Evolutionary conservation across 106 monocot species (phyloP).

Genomic region (Cymbidium sinense): DNA sequence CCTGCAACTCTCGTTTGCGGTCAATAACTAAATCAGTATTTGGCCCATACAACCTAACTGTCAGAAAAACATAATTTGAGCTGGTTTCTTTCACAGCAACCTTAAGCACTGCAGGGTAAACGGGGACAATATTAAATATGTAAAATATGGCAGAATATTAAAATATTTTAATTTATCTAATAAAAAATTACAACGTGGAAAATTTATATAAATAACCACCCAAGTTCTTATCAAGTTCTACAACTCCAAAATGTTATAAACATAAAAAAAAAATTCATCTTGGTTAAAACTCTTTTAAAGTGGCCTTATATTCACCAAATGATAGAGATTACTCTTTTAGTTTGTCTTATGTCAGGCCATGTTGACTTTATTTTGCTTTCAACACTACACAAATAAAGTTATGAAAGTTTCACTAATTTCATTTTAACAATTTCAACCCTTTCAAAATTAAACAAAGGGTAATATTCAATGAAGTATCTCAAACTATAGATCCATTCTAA

Average conservation of each 20-base stretch:
- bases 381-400: too few relatives aligned
- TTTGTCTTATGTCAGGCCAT: too few relatives aligned
- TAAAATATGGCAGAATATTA: neutral
- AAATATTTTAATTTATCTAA: neutral
- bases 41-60: slow-evolving; percentile 89
- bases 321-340: too few relatives aligned
- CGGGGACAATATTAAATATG: neutral
- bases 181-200: neutral
- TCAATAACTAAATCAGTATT: slow-evolving; percentile 95
- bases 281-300: neutral
- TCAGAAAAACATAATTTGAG: slow-evolving; percentile 31
- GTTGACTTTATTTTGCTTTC: too few relatives aligned
- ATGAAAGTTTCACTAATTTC: too few relatives aligned
- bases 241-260: neutral
- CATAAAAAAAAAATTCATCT: neutral
- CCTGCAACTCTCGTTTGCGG: slow-evolving; percentile 81
- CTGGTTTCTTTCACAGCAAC: slow-evolving; percentile 53
- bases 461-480: too few relatives aligned
- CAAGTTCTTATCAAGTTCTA: neutral
- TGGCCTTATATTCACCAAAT: too few relatives aligned
- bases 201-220: neutral
- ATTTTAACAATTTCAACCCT: too few relatives aligned
- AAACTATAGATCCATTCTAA: too few relatives aligned
- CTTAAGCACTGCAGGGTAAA: slow-evolving; percentile 69
- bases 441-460: too few relatives aligned